Percentiles rank a stretch among this genome's conserved stretches.
These are phyloP conservation scores for Claviceps sorghi DNA, from an alignment of 2,329 filamentous ascomycete genomes.

Conservation along the genomic window DNA sequence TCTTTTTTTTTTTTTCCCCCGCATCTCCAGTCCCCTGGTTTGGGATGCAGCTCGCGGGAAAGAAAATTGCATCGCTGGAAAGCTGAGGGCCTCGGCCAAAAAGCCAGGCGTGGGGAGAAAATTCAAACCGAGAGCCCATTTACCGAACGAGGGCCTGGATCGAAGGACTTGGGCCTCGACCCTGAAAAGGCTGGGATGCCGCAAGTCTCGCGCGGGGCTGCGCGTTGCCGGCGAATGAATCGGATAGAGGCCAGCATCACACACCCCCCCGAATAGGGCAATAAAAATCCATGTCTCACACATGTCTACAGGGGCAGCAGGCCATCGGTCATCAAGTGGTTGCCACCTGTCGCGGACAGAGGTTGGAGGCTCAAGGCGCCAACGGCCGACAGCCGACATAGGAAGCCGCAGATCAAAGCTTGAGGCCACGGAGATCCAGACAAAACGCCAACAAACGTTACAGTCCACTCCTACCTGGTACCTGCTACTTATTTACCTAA, in stretches of 20 bases:
- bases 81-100: neutral
- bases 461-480: too few relatives aligned
- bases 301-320: neutral
- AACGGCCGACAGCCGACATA: neutral
- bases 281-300: slow-evolving; percentile 1
- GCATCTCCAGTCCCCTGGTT: neutral
- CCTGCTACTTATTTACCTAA: too few relatives aligned
- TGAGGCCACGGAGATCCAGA: neutral
- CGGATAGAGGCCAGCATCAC: slow-evolving; percentile 4
- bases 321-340: neutral
- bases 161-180: neutral
- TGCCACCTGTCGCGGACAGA: neutral
- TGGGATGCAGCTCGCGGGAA: neutral
- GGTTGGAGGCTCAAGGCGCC: neutral
- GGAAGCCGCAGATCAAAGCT: too few relatives aligned
- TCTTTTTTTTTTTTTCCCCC: neutral
- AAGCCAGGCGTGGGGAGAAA: neutral
- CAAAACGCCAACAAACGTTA: neutral
- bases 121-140: neutral
- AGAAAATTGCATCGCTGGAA: neutral
- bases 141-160: neutral
- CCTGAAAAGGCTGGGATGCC: neutral
- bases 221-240: slow-evolving; percentile 3
- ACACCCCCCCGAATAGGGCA: neutral
- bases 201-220: neutral